Base-by-base conservation (phyloP, 176 grass and related monocot genomes). In the Saccharum spontaneum region DNA sequence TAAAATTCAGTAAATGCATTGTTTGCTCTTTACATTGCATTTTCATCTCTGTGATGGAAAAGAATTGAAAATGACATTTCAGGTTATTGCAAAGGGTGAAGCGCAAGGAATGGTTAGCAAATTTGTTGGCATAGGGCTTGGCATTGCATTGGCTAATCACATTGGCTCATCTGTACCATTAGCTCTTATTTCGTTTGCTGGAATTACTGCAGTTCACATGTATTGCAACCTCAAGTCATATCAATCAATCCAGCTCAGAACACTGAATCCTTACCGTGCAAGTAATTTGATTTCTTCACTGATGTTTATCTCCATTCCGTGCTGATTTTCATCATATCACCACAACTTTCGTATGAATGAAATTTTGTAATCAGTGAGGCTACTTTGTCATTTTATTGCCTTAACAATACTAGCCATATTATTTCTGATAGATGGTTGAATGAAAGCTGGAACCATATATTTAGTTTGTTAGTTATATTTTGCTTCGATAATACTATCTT, bases 41-140 rank as follows among this genome's bases (percentile, higher is more conserved):
- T 83, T 82, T 77, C 4, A 13, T 67, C 54, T 49, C 9, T 73
- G 26, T 39, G 40, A 33, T 49, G 73, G 31, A 81, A 83, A 72
- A 72, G 13, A 64, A 63, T 63, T 63, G 30, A 70, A 54, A 82
- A 14, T 74, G 63, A 45, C 63, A 64, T 96, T 87, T 45, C 71
- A 98, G 96, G 93, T 98, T 49, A 98, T 98, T 92, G 96, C 93
- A 46, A 98, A 98, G 94, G 96, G 96, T 38, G 96, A 98, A 90
- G 96, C 96, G 14, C 96, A 98, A 84, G 96, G 96, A 87, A 98
- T 98, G 96, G 80, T 98, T 55, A 98, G 96, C 96, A 98, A 98
- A 75, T 95, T 98, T 77, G 22, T 95, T 36, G 96, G 96, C 38
- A 98, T 98, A 78, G 86, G 89, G 69, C 79, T 98, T 73, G 96